These are phyloP conservation scores for Berkeleyomyces rouxiae DNA, from an alignment of 2,329 filamentous ascomycete genomes.

Conservation along the genomic window DNA sequence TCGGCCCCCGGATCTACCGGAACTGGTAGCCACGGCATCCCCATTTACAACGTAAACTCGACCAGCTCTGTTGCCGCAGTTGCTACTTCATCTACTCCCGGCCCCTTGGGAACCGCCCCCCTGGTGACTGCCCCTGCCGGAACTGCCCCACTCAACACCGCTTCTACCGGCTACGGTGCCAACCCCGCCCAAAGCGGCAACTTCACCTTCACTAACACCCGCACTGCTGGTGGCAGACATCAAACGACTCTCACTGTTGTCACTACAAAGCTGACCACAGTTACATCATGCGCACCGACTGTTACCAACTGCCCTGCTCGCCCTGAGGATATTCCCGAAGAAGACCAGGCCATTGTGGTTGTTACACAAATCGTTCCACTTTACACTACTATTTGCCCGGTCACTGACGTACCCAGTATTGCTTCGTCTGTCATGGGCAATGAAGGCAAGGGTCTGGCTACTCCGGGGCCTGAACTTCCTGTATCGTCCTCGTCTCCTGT, in stretches of 20 bases:
- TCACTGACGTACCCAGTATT: constrained; percentile 26
- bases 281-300: constrained; percentile 40
- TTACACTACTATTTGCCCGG: constrained; percentile 30
- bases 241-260: constrained; percentile 32
- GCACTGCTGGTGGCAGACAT: constrained; percentile 14
- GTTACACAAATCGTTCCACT: constrained; percentile 26
- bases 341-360: constrained; percentile 21
- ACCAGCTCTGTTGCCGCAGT: not conserved
- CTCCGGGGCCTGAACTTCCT: constrained; percentile 8
- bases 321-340: constrained; percentile 21
- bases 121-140: not conserved
- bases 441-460: constrained; percentile 12
- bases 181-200: constrained; percentile 17
- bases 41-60: not conserved
- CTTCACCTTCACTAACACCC: constrained; percentile 15
- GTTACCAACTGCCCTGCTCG: constrained; percentile 38
- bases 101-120: constrained; percentile 12
- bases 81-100: constrained; percentile 18
- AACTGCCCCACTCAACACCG: constrained; percentile 15
- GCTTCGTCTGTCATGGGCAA: constrained; percentile 24
- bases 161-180: not conserved
- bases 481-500: not conserved
- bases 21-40: no score
- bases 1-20: not conserved
- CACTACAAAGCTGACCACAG: constrained; percentile 37